Evolutionary conservation across 2,329 filamentous ascomycete species (phyloP).

Genomic region (Verticillium nubilum): DNA sequence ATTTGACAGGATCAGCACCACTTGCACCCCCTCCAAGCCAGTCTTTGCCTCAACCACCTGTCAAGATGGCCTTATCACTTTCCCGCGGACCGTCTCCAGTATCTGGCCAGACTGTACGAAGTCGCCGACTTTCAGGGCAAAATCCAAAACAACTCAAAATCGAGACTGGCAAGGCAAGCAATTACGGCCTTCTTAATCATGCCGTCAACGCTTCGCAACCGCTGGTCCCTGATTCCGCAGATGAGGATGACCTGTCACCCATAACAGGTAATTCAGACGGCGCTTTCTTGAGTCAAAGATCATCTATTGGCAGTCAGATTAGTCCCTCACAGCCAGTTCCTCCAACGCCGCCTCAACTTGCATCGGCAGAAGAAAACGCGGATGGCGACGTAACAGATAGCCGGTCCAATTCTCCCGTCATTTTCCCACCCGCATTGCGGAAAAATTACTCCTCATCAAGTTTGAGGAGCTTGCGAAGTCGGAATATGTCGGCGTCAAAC

Average conservation of each 20-base stretch:
- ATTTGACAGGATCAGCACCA: constrained; percentile 40
- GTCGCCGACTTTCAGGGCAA: constrained; percentile 72
- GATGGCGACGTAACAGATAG: constrained; percentile 30
- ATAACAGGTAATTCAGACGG: background rate
- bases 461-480: constrained; percentile 64
- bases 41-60: constrained; percentile 38
- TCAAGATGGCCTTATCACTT: constrained; percentile 14
- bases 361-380: constrained; percentile 22
- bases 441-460: constrained; percentile 70
- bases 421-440: constrained; percentile 42
- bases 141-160: constrained; percentile 83
- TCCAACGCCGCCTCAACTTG: constrained; percentile 18
- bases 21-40: constrained; percentile 44
- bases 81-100: constrained; percentile 16
- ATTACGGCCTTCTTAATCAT: background rate
- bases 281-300: background rate
- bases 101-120: constrained; percentile 56
- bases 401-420: constrained; percentile 48
- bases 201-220: background rate
- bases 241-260: background rate
- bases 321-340: constrained; percentile 11
- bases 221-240: background rate
- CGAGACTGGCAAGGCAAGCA: constrained; percentile 51
- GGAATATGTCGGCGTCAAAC: constrained; percentile 65
- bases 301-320: constrained; percentile 1